A percentile compares a stretch with the other conserved stretches of the same genome.
phyloP scores from a whole-genome alignment of 805 yeast species.

The Candida mattraensis region DNA sequence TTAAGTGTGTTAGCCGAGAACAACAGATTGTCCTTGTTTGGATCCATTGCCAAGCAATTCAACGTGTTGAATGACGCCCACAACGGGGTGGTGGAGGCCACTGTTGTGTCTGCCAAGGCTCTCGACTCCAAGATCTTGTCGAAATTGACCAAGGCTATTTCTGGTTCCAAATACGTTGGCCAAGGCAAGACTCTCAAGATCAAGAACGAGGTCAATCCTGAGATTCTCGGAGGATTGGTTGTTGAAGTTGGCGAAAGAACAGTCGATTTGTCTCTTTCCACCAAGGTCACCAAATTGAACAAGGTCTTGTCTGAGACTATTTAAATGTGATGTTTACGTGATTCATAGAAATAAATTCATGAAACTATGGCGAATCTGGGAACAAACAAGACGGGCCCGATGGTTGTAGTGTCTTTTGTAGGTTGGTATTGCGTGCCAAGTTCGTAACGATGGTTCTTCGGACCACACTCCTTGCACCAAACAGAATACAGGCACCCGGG shows the following conservation, averaged over 20 bases:
- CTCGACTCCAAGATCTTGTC: constrained; percentile 77
- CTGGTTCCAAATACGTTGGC: constrained; percentile 80
- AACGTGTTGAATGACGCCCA: constrained; percentile 79
- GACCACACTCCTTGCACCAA: too few relatives aligned
- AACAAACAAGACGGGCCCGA: too few relatives aligned
- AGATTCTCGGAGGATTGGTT: constrained; percentile 91
- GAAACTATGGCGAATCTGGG: not conserved
- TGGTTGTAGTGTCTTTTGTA: too few relatives aligned
- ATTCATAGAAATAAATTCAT: not conserved
- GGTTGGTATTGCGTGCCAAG: too few relatives aligned
- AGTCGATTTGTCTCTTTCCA: constrained; percentile 85
- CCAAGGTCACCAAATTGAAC: constrained; percentile 87
- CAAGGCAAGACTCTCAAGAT: constrained; percentile 82
- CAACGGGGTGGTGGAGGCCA: constrained; percentile 90
- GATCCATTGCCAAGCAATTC: constrained; percentile 67
- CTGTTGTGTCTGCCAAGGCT: constrained; percentile 82
- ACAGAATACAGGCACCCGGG: too few relatives aligned
- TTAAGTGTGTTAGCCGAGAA: constrained; percentile 86
- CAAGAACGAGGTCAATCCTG: constrained; percentile 81
- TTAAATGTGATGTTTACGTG: constrained; percentile 44
- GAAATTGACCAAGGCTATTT: constrained; percentile 76
- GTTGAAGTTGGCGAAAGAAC: constrained; percentile 97
- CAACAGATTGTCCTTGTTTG: constrained; percentile 81
- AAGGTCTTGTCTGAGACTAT: constrained; percentile 82
- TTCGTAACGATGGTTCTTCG: too few relatives aligned